Conservation (phyloP, 495 filamentous ascomycete species). For the Thermochaetoides thermophila region DNA sequence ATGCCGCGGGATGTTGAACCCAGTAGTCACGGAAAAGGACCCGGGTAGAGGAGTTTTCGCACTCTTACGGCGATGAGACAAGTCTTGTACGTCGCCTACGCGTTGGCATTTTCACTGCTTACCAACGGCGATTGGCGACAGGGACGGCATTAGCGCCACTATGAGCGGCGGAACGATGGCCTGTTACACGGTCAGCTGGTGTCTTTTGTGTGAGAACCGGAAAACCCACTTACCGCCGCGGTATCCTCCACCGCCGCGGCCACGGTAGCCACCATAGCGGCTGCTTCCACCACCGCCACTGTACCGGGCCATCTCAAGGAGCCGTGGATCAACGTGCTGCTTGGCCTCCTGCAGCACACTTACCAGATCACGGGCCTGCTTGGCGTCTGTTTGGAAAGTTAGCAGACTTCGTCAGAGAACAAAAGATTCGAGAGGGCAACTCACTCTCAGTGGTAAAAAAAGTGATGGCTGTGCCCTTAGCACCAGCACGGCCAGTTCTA, state of each 20-base stretch:
- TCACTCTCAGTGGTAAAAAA: conserved; percentile 97
- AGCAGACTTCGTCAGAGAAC: conserved; percentile 9
- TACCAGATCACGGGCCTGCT: conserved; percentile 92
- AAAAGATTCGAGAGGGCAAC: conserved; percentile 21
- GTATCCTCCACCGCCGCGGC: conserved; percentile 19
- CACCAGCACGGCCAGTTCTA: conserved; percentile 89
- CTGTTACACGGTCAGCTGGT: too few relatives aligned
- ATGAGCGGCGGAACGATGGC: too few relatives aligned
- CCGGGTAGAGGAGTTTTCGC: not conserved
- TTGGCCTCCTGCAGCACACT: conserved; percentile 88
- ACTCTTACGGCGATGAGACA: not conserved
- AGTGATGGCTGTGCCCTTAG: conserved; percentile 84
- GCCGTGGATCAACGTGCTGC: conserved; percentile 92
- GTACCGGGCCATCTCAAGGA: conserved; percentile 91
- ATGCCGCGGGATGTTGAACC: conserved; percentile 3
- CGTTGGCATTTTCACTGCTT: conserved; percentile 5
- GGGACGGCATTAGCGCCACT: conserved; percentile 31
- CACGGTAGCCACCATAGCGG: conserved; percentile 44
- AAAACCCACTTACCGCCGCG: conserved; percentile 29
- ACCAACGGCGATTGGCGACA: conserved; percentile 34
- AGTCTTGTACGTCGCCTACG: not conserved
- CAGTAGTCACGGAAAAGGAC: conserved; percentile 1
- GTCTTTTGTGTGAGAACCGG: too few relatives aligned
- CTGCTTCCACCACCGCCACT: conserved; percentile 71
- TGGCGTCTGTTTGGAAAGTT: conserved; percentile 54